Evolutionary conservation across 805 yeast genomes (phyloP).

Genomic region (Candida stauntonica): DNA sequence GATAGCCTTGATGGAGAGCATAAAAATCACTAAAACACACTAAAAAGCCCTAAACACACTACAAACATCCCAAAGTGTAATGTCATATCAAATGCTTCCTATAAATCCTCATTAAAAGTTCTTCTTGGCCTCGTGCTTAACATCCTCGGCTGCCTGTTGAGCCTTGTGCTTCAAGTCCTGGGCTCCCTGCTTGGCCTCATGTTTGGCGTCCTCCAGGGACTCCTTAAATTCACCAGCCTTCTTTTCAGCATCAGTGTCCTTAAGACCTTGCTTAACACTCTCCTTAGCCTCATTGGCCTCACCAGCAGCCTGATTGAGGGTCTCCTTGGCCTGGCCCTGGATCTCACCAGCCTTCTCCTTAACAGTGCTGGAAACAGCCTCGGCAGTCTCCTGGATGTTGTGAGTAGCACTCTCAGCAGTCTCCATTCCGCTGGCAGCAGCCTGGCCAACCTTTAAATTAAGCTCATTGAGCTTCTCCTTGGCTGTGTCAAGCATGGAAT

Average conservation of each 20-base stretch:
- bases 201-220: neutral
- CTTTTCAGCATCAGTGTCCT: neutral
- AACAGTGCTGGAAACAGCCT: slow-evolving; percentile 7
- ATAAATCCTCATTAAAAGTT: neutral
- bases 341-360: slow-evolving; percentile 6
- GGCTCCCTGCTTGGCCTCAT: neutral
- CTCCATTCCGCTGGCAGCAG: slow-evolving; percentile 22
- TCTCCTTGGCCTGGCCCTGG: slow-evolving; percentile 3
- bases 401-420: slow-evolving; percentile 17
- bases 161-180: neutral
- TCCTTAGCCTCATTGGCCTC: slow-evolving; percentile 8
- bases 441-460: slow-evolving; percentile 24
- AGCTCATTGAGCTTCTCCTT: slow-evolving; percentile 20
- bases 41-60: too few relatives aligned
- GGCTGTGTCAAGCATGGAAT: slow-evolving; percentile 22
- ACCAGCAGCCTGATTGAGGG: neutral
- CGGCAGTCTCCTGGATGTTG: slow-evolving; percentile 12
- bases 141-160: neutral
- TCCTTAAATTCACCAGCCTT: neutral
- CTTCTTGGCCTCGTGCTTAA: slow-evolving; percentile 1
- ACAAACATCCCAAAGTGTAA: too few relatives aligned
- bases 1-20: too few relatives aligned
- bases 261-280: neutral
- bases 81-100: too few relatives aligned
- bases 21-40: too few relatives aligned